These are phyloP conservation scores for Penicillium glabrum DNA, from an alignment of 2,329 filamentous ascomycete genomes.

Conservation along the genomic window DNA sequence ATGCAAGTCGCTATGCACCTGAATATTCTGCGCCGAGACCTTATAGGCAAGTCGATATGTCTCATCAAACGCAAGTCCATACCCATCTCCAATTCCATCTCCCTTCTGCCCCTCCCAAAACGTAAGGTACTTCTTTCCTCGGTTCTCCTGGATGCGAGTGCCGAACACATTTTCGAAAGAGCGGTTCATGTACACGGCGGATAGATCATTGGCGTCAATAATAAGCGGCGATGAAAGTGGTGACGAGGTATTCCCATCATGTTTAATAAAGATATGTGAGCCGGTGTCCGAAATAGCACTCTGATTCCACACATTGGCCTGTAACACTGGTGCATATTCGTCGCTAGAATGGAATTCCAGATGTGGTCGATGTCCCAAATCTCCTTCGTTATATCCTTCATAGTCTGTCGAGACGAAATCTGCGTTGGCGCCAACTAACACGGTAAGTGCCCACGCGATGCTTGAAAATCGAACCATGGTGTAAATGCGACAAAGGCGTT, in stretches of 20 bases:
- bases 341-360: constrained; percentile 9
- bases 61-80: constrained; percentile 5
- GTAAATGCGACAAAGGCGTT: too few species aligned
- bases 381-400: constrained; percentile 9
- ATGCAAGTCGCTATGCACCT: constrained; percentile 8
- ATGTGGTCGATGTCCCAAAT: constrained; percentile 10
- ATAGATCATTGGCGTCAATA: constrained; percentile 7
- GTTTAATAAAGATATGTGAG: constrained; percentile 10
- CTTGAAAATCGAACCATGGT: background rate
- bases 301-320: constrained; percentile 6
- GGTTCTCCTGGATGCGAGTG: constrained; percentile 2
- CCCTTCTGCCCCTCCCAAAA: constrained; percentile 11
- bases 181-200: constrained; percentile 11
- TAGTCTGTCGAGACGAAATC: constrained; percentile 12
- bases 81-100: constrained; percentile 7
- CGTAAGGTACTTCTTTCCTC: constrained; percentile 3
- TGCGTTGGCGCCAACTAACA: background rate
- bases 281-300: constrained; percentile 4
- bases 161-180: constrained; percentile 11
- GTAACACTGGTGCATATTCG: constrained; percentile 9
- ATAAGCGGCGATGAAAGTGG: constrained; percentile 9
- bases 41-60: constrained; percentile 6
- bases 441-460: background rate
- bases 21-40: constrained; percentile 8
- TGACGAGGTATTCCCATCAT: constrained; percentile 7